Base-by-base conservation (phyloP, 305 asterid genomes). In the Rubia tinctorum region DNA sequence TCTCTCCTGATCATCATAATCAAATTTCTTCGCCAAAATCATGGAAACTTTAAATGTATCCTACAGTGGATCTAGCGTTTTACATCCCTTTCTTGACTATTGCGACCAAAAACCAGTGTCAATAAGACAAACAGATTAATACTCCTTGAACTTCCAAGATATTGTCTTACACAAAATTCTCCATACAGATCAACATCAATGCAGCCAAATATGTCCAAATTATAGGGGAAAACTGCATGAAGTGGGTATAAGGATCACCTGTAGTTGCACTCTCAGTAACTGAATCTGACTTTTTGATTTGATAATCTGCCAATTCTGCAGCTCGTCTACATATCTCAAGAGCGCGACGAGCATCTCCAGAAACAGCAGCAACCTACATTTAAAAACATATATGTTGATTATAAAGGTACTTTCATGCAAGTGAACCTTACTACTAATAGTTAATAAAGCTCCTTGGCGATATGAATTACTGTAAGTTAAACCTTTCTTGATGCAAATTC, bases 311-410 rank as follows among this genome's bases (percentile, higher is more conserved):
- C 75, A 92, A 83, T 80, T 95, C 99, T 68, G 99, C 98, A 75
- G 97, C 99, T 80, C 94, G 89, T 78, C 98, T 88, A 79, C 99
- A 95, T 74, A 95, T 95, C 89, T 95, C 99, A 71, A 95, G 71
- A 44, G 96, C 99, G 78, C 98, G 98, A 22, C 98, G 96, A 79
- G 98, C 99, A 86, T 92, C 98, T 75, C 99, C 99, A 75, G 98
- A 95, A 61, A 95, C 92, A 76, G 99, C 97, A 65, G 98, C 99
- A 69, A 92, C 98, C 99, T 94, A 71, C 76, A 82, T 81, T 78
- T 65, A 73, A 25, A 72, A 27, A 67, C 55, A 61, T 49, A 49
- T 44, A 34, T 56, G 68, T 62, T 60, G 74, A 43, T 49, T 62
- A 45, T 59, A 72, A 73, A 25, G 69, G 72, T 22, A 78, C 72